Conservation (phyloP, 2,329 filamentous ascomycete species). For the Lojkania enalia region DNA sequence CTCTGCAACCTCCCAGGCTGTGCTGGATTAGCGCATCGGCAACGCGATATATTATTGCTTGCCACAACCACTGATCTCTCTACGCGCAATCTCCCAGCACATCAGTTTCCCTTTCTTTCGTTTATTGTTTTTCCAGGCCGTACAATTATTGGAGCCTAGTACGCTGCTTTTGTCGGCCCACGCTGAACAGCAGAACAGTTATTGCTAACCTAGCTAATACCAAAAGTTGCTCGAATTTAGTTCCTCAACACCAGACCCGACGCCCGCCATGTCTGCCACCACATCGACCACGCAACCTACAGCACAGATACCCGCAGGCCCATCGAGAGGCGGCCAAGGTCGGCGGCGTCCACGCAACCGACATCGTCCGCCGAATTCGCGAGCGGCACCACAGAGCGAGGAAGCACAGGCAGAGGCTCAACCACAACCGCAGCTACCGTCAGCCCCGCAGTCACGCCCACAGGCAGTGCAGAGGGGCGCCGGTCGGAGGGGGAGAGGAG, state of each 20-base stretch:
- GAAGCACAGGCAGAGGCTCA: constrained; percentile 16
- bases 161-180: too few relatives aligned
- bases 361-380: constrained; percentile 22
- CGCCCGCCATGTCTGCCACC: constrained; percentile 3
- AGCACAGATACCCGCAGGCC: constrained; percentile 15
- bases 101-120: constrained; percentile 15
- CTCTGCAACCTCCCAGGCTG: constrained; percentile 2
- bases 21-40: neutral
- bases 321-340: constrained; percentile 22
- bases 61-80: constrained; percentile 1
- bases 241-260: neutral
- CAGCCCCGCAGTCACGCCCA: neutral
- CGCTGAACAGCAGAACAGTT: too few relatives aligned
- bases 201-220: too few relatives aligned
- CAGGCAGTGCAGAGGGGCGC: constrained; percentile 11
- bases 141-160: constrained; percentile 35
- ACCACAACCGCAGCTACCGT: neutral
- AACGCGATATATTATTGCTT: neutral
- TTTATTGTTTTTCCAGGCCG: constrained; percentile 32
- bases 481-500: constrained; percentile 12
- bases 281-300: constrained; percentile 25
- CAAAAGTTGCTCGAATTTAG: too few relatives aligned
- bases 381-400: constrained; percentile 21
- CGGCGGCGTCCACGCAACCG: constrained; percentile 30
- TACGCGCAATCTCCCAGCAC: constrained; percentile 14